These are phyloP conservation scores for Ganoderma lingzhi DNA, from an alignment of 1,284 basidiomycete genomes.

Conservation along the genomic window DNA sequence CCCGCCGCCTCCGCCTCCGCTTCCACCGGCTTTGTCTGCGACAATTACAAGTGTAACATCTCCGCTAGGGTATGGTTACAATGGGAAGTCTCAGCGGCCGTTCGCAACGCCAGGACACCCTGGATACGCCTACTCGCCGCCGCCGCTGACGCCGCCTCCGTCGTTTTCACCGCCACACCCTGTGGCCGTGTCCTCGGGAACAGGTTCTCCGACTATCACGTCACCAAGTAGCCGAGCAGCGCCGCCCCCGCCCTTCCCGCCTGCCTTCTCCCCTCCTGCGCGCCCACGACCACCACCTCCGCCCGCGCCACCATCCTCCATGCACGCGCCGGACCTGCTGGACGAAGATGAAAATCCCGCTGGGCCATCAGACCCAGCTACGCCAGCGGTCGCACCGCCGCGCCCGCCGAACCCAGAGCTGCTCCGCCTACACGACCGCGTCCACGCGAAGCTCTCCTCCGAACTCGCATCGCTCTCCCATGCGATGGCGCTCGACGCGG, in stretches of 20 bases:
- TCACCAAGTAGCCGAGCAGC: constrained; percentile 24
- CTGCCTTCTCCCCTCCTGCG: constrained; percentile 30
- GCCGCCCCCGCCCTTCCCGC: constrained; percentile 38
- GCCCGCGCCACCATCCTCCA: constrained; percentile 38
- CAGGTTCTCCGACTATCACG: constrained; percentile 27
- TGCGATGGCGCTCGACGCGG: constrained; percentile 73
- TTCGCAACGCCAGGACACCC: constrained; percentile 10
- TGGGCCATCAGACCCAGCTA: constrained; percentile 28
- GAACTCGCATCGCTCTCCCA: constrained; percentile 74
- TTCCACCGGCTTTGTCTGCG: constrained; percentile 24
- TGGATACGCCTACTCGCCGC: constrained; percentile 25
- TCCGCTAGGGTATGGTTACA: constrained; percentile 20
- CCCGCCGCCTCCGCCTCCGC: constrained; percentile 27
- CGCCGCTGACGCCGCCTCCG: constrained; percentile 36
- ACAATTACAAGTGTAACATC: constrained; percentile 10
- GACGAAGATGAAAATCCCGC: constrained; percentile 43
- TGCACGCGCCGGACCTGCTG: constrained; percentile 44
- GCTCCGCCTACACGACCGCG: constrained; percentile 82
- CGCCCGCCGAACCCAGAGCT: constrained; percentile 91
- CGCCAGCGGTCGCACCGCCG: constrained; percentile 63
- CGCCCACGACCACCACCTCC: constrained; percentile 29
- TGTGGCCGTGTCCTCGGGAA: constrained; percentile 21
- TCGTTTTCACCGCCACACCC: constrained; percentile 36
- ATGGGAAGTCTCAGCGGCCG: constrained; percentile 14
- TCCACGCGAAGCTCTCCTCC: constrained; percentile 79